Percentiles rank a stretch among this genome's conserved stretches.
phyloP scores from a whole-genome alignment of 2,329 filamentous ascomycete genomes.

The Paramyrothecium sp. region DNA sequence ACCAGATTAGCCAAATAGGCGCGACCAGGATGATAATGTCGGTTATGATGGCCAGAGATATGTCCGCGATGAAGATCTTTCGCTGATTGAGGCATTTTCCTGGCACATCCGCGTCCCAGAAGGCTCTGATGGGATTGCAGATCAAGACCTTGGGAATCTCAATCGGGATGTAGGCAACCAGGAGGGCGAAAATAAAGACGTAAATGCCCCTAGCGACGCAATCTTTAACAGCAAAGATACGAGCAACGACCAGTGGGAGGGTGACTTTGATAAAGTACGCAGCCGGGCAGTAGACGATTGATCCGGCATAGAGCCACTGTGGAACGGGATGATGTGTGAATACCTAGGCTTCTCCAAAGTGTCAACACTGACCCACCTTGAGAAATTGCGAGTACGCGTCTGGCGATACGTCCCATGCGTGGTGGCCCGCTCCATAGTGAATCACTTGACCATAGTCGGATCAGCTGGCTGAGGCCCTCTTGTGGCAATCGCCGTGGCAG shows the following conservation, averaged over 20 bases:
- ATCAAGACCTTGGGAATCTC: constrained; percentile 22
- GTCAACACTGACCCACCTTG: no score
- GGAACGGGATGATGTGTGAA: no score
- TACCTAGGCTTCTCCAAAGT: no score
- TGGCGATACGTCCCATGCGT: not conserved
- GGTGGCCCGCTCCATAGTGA: not conserved
- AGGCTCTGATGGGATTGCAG: constrained; percentile 19
- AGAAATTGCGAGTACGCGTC: no score
- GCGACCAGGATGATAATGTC: constrained; percentile 31
- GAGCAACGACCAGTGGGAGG: constrained; percentile 27
- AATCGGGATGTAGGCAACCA: constrained; percentile 23
- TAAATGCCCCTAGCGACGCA: constrained; percentile 22
- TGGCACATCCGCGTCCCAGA: constrained; percentile 18
- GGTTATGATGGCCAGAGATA: constrained; percentile 27
- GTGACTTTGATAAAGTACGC: constrained; percentile 28
- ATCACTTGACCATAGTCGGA: no score
- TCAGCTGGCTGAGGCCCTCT: no score
- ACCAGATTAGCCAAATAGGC: constrained; percentile 28
- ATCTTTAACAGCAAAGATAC: constrained; percentile 23
- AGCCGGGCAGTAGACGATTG: constrained; percentile 24
- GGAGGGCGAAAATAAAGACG: constrained; percentile 21
- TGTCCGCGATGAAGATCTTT: constrained; percentile 29
- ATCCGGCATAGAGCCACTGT: constrained; percentile 24
- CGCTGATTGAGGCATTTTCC: constrained; percentile 27
- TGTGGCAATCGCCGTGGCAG: no score